Evolutionary conservation across 106 monocot genomes (phyloP).

Genomic region (Gastrodia elata): DNA sequence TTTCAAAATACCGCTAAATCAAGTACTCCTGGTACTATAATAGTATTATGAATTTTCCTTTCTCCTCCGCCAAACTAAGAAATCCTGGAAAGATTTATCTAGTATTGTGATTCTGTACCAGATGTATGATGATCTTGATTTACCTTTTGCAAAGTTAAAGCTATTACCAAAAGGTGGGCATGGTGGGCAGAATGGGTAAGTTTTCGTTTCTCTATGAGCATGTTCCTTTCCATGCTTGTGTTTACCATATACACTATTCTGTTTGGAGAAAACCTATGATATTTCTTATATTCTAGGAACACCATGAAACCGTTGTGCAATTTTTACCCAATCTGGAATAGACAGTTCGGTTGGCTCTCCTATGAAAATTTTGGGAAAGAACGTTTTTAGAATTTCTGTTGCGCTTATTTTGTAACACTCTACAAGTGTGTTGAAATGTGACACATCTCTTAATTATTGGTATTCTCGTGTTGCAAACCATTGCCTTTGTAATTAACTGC

Average conservation of each 20-base stretch:
- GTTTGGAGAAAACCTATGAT: background rate
- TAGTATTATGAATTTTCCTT: background rate
- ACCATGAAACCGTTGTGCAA: background rate
- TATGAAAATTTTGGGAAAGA: background rate
- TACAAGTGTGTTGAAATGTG: background rate
- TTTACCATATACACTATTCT: background rate
- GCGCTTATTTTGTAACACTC: background rate
- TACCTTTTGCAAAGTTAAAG: conserved; percentile 84
- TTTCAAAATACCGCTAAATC: conserved; percentile 73
- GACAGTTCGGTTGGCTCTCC: background rate
- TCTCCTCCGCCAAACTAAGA: background rate
- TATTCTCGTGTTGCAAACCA: background rate
- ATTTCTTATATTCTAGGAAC: background rate
- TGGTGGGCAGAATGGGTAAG: conserved; percentile 97
- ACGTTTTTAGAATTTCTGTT: too few species aligned
- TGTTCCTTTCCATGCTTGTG: background rate
- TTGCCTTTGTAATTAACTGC: background rate
- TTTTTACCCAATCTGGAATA: background rate
- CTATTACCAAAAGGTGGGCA: conserved; percentile 95
- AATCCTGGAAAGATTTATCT: conserved; percentile 5
- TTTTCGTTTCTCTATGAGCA: background rate
- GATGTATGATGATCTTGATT: conserved; percentile 93
- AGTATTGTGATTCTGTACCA: conserved; percentile 20
- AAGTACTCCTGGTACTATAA: conserved; percentile 68
- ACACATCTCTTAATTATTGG: background rate